phyloP scores from a whole-genome alignment of 225 moss, liverwort and hornwort genomes.

The Physcomitrium patens region DNA sequence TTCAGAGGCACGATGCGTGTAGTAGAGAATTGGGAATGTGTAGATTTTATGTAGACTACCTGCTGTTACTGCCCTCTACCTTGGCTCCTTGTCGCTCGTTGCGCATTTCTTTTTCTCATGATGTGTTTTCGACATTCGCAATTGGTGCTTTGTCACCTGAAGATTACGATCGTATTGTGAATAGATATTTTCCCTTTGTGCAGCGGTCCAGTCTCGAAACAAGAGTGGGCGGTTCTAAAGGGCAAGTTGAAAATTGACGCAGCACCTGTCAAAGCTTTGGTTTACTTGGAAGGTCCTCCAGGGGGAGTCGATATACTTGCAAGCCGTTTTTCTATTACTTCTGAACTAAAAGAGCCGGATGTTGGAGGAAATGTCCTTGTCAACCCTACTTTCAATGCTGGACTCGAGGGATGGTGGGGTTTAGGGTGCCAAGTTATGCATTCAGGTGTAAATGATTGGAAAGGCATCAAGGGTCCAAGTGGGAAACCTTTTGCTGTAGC shows the following conservation, averaged over 20 bases:
- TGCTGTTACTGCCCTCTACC: background rate
- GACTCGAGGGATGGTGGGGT: slow-evolving; percentile 56
- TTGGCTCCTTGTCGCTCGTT: background rate
- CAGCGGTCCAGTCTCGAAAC: slow-evolving; percentile 53
- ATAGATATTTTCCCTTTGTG: background rate
- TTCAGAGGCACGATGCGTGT: slow-evolving; percentile 1
- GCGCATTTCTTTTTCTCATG: slow-evolving; percentile 11
- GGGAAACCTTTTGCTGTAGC: slow-evolving; percentile 51
- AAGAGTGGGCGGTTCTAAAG: slow-evolving; percentile 48
- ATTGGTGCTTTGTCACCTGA: slow-evolving; percentile 3
- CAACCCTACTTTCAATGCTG: slow-evolving; percentile 46
- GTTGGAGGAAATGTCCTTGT: slow-evolving; percentile 40
- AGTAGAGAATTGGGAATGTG: background rate
- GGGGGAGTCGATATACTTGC: slow-evolving; percentile 51
- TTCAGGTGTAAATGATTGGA: slow-evolving; percentile 45
- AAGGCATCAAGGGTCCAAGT: slow-evolving; percentile 43
- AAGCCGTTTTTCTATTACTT: slow-evolving; percentile 49
- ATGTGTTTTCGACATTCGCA: slow-evolving; percentile 1
- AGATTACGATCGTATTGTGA: background rate
- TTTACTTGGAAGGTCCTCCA: slow-evolving; percentile 66
- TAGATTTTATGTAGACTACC: slow-evolving; percentile 9
- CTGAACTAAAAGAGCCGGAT: slow-evolving; percentile 32
- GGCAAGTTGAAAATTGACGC: slow-evolving; percentile 54
- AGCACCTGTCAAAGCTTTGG: slow-evolving; percentile 36
- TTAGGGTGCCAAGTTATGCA: slow-evolving; percentile 50